Base-by-base conservation (phyloP, 2,329 filamentous ascomycete species). In the Talaromyces verruculosus region DNA sequence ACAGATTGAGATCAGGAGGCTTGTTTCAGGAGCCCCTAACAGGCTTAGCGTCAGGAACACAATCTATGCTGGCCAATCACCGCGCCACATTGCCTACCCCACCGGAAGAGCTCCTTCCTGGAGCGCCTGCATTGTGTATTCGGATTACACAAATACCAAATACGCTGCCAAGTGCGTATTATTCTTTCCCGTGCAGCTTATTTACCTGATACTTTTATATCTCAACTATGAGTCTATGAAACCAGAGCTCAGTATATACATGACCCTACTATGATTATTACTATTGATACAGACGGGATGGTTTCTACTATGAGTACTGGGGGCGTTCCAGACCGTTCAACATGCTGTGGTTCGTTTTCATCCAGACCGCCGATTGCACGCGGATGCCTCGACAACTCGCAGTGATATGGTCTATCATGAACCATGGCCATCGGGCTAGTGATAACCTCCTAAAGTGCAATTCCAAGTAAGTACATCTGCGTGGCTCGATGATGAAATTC, bases 1-100 rank as follows among this genome's bases (percentile, higher is more conserved):
- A 35, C 45, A 39, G 35, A 35, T 35, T 10, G 30, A 35, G n/a
- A 51, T 30, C 15, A 37, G 33, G 55, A 58, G 47, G 47, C 47
- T 28, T 64, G 62, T 64, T 64, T 64, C 51, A 58, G 37, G 37
- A 30, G 39, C 25, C 51, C 43, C 49, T 43, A 63, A 59, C 43
- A 28, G 53, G 39, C 25, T 41, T 66, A 66, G 65, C 19, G 60
- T 15, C 65, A 66, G 65, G 65, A 66, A 66, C 65, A 30, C 22
- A 39, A 45, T 28, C 28, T 37, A 2, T 17, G 6, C 3, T 2
- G 6, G 6, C 65, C 65, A 66, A 66, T 60, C n/a, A 63, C 1
- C 1, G 39, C 4, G 19, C 49, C 5, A 7, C n/a, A 51, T 15
- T 25, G 19, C 13, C 5, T 5, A 11, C 22, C 33, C 55, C 53